phyloP scores from a whole-genome alignment of 2,329 filamentous ascomycete genomes.

The Botryosphaeria agaves region DNA sequence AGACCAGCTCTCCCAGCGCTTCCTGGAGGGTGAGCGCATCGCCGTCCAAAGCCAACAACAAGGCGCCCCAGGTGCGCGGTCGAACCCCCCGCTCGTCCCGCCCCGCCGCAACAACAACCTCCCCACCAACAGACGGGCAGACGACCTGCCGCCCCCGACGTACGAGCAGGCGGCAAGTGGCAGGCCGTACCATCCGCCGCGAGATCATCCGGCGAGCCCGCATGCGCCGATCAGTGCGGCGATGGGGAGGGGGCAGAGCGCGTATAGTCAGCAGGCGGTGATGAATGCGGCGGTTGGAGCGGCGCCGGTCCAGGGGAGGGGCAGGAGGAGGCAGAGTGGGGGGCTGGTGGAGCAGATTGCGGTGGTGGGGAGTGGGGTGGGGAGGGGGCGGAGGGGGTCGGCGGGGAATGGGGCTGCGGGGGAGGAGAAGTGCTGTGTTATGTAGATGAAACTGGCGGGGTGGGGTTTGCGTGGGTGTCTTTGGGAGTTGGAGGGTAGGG shows the following conservation, averaged over 20 bases:
- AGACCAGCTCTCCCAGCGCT: constrained; percentile 50
- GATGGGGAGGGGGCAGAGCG: constrained; percentile 4
- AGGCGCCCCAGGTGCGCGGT: constrained; percentile 8
- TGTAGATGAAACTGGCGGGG: constrained; percentile 16
- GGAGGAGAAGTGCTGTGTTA: constrained; percentile 28
- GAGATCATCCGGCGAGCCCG: constrained; percentile 24
- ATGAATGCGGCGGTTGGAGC: constrained; percentile 1
- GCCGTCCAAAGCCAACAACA: constrained; percentile 5
- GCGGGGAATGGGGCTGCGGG: constrained; percentile 12
- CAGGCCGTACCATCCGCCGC: constrained; percentile 36
- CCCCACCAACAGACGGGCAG: constrained; percentile 15
- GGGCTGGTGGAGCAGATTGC: constrained; percentile 1
- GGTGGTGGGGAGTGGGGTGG: constrained; percentile 6
- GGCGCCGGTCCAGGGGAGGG: not conserved
- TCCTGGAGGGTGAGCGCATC: constrained; percentile 26
- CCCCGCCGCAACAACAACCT: constrained; percentile 20
- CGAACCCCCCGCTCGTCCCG: constrained; percentile 26
- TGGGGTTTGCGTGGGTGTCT: not conserved
- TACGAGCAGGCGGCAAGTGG: constrained; percentile 47
- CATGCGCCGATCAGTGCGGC: constrained; percentile 9
- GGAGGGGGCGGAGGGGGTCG: constrained; percentile 6
- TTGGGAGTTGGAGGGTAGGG: no score
- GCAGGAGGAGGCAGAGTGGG: not conserved
- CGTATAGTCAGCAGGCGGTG: constrained; percentile 6
- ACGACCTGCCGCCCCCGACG: constrained; percentile 39